phyloP scores from a whole-genome alignment of 768 basidiomycete species.

The Termitomyces sp. region DNA sequence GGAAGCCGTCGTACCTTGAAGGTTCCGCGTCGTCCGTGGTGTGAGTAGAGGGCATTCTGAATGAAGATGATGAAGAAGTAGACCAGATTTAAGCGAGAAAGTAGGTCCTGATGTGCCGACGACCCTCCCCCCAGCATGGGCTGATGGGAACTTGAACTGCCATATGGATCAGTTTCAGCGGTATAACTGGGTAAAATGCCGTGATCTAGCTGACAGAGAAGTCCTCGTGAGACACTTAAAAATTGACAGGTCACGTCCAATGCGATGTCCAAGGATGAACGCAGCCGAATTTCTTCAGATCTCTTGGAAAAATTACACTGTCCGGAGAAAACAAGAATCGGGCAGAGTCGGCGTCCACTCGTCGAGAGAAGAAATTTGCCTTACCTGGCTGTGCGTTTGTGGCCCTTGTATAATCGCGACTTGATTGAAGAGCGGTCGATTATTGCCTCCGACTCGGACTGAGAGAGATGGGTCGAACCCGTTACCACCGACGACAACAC shows the following conservation, averaged over 20 bases:
- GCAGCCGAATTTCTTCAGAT: neutral
- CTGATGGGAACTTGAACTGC: slow-evolving; percentile 3
- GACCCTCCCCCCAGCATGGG: neutral
- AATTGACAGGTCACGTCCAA: slow-evolving; percentile 2
- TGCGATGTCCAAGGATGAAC: neutral
- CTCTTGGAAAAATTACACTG: neutral
- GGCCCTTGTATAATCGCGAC: neutral
- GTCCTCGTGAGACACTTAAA: neutral
- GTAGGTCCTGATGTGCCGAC: neutral
- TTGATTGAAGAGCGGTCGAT: neutral
- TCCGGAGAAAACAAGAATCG: neutral
- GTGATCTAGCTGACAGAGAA: slow-evolving; percentile 6
- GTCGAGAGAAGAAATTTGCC: neutral
- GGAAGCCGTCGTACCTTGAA: neutral
- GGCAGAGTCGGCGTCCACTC: neutral
- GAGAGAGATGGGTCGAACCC: neutral
- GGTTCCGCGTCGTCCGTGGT: neutral
- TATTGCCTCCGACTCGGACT: neutral
- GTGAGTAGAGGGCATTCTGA: slow-evolving; percentile 1
- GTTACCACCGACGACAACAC: neutral
- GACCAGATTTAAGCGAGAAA: neutral
- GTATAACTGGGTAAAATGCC: slow-evolving; percentile 5
- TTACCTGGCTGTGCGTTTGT: neutral
- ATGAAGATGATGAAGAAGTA: neutral
- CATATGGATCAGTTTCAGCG: slow-evolving; percentile 9